Base-by-base conservation (phyloP, 805 yeast genomes). In the Metschnikowia corniflorae region DNA sequence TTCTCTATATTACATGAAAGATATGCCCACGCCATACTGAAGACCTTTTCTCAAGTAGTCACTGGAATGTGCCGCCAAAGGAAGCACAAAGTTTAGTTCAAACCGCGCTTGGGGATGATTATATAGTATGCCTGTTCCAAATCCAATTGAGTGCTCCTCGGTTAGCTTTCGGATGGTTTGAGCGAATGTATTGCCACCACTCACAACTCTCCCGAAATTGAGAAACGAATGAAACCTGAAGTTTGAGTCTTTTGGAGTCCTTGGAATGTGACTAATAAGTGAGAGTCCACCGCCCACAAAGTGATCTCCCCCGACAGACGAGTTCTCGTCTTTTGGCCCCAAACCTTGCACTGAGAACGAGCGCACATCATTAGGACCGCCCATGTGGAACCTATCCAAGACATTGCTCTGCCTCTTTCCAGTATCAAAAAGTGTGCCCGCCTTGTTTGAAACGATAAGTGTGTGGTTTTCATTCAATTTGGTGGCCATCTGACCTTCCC, bases 311-410 rank as follows among this genome's bases (percentile, higher is more conserved):
- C 82, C 82, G 25, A 73, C 52, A 3, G 76, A 62, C 19, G 73
- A 55, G 20, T 68, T 70, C 58, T 61, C 65, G 33, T 68, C 66
- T 45, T 74, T 76, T 2, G 81, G 81, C 0, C 82, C 81, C 28
- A 76, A 46, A 1, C 80, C 80, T 28, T 75, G 69, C 40, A 74
- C 49, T 8, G 59, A 53, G 46, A 75, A 77, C 1, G 80, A 71
- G 29, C 81, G 61, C 7, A 77, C 67, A 43, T 76, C 81, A 45
- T 75, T 76, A 9, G 82, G 75, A 2, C 82, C 82, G n/a, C 82
- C 82, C 3, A 70, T 58, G 47, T 68, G 73, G 39, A 75, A 76
- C 30, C 77, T 57, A 51, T 77, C 82, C 58, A 76, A 60, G 6
- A 76, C 57, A 45, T 60, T 67, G n/a, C 60, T 52, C 10, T 66